Evolutionary conservation across 108 stramenopile genomes (phyloP), one percentile per base, ranked within the genome.

Genomic region (Epipyxis sp.): DNA sequence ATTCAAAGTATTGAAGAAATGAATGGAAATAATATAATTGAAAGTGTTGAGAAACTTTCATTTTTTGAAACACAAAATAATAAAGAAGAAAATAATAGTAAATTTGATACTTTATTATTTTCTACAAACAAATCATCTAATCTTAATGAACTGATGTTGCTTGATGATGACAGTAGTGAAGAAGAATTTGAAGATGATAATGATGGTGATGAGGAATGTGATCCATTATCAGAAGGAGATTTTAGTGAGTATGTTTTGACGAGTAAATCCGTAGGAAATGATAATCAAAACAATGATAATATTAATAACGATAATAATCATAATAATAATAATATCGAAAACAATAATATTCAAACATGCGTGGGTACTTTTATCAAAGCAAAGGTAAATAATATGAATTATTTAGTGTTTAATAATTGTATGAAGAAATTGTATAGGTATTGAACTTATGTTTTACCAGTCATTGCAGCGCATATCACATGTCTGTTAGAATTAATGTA

Each of bases 21-120:
- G 54, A 57, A 25, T 25, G 86, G 82, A 59, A 88, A 91, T 79
- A 89, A 89, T 2, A 91, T 89, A 61, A 82, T 84, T 0, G 69
- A 90, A 57, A 65, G 90, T 69, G 90, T 86, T 69, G 57, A 69
- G 40, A 84, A 86, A 68, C 58, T 88, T 59, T 81, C 54, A 80
- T 42, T 42, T 79, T 0, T 74, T 45, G 57, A 77, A 62, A n/a
- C 77, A 37, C 44, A 62, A 59, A 78, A 59, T 74, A 76, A 30
- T 80, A 61, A 81, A 78, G 57, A 41, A 76, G 71, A 13, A 42
- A 46, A 57, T 77, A 62, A 50, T 69, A 45, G 41, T 69, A 41
- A 30, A 65, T 69, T 59, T 35, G 35, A 29, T 59, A 80, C 58
- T 77, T 74, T 34, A 42, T 68, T 16, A 20, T 16, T 16, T 57